Evolutionary conservation across 163 green algal species (phyloP), one percentile per base, ranked within the genome.

Genomic region (Trebouxia gelatinosa): DNA sequence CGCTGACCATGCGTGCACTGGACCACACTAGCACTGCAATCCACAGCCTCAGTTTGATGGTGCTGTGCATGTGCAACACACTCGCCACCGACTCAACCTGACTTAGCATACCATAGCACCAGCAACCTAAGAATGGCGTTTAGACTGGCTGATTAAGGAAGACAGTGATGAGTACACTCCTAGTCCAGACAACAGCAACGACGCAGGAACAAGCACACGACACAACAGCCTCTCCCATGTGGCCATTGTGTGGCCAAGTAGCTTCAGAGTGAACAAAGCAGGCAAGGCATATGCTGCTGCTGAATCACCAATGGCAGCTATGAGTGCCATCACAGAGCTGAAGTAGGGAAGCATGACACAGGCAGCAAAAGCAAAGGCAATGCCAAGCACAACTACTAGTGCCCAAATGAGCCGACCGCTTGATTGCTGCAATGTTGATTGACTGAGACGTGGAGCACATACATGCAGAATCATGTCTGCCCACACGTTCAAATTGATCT

Each of bases 401-500:
- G 46, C 31, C 76, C 76, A 81, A 0, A 35, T 35, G 5, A 37
- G 43, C 1, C 39, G 43, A 5, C 40, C 40, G 17, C 31, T 32
- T 40, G 39, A 62, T 29, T 46, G 6, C 13, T 32, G 35, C 3
- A 23, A 16, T 48, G 70, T 37, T 50, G 39, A 13, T 5, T 72
- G 6, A 34, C 50, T 72, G 28, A 34, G 46, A 21, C 31, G 40
- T 9, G 76, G 76, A 21, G 32, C 48, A 1, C 68, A n/a, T 40
- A 84, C 50, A 21, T 80, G 79, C 3, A 82, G 78, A 2, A 79
- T 28, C 68, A 82, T 65, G 40, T 82, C 65, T n/a, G 78, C 77
- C 70, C 67, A 76, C 0, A 82, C 78, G 35, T 82, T 79, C 58
- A 82, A 48, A 59, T 82, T 83, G 48, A 87, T 79, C 40, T 81